A percentile compares a stretch with the other conserved stretches of the same genome.
Conservation (phyloP, 768 basidiomycete species). For the Auricularia sp. region DNA sequence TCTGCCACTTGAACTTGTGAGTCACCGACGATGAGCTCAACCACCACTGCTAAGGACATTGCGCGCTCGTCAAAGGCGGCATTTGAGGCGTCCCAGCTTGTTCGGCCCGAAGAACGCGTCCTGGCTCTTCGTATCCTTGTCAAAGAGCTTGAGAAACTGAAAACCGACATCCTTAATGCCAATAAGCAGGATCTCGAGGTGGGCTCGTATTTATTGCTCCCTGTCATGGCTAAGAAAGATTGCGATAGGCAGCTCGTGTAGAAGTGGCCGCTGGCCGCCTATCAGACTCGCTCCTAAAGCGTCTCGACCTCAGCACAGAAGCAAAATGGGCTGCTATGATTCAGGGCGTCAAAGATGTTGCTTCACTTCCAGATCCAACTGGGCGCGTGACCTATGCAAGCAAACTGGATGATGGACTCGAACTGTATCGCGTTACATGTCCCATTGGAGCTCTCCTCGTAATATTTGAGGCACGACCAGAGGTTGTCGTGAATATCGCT, state of each 20-base stretch:
- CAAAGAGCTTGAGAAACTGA: constrained; percentile 51
- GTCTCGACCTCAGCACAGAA: constrained; percentile 65
- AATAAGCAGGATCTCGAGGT: constrained; percentile 78
- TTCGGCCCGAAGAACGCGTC: constrained; percentile 57
- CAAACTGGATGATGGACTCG: constrained; percentile 77
- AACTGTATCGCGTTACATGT: constrained; percentile 89
- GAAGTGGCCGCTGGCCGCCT: constrained; percentile 81
- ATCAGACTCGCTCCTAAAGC: constrained; percentile 71
- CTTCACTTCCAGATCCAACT: constrained; percentile 74
- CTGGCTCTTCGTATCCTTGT: constrained; percentile 63
- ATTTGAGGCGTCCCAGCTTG: constrained; percentile 79
- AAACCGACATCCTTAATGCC: constrained; percentile 62
- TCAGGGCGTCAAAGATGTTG: constrained; percentile 81
- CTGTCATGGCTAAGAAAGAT: constrained; percentile 3
- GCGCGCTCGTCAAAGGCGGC: constrained; percentile 74
- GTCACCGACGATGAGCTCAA: not conserved
- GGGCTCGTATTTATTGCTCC: constrained; percentile 8
- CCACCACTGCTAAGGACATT: constrained; percentile 34
- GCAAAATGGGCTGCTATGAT: constrained; percentile 96
- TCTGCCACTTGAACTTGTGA: not conserved
- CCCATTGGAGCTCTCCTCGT: constrained; percentile 94
- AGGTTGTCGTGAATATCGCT: constrained; percentile 96
- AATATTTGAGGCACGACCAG: constrained; percentile 95
- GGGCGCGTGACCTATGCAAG: constrained; percentile 81
- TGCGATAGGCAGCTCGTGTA: constrained; percentile 52